Evolutionary conservation across 495 filamentous ascomycete genomes (phyloP).

Genomic region (Aspergillus bertholletiae): DNA sequence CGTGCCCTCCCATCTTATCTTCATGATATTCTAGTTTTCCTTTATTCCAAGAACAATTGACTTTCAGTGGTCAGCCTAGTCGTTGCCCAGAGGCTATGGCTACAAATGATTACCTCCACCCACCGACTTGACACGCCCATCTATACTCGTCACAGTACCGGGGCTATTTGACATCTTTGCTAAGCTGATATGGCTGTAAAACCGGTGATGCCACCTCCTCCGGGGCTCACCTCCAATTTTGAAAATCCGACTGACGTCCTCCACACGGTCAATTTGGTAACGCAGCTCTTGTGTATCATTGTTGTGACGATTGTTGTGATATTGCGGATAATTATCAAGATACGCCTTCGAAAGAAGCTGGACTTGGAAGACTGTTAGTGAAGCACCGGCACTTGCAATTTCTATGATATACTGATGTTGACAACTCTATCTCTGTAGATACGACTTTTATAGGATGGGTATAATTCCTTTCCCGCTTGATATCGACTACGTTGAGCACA

Average conservation of each 20-base stretch:
- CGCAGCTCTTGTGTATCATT: constrained; percentile 2
- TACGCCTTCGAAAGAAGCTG: background rate
- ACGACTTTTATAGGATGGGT: constrained; percentile 1
- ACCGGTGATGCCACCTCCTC: constrained; percentile 1
- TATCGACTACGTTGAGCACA: background rate
- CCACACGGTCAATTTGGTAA: constrained; percentile 9
- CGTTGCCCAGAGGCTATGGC: too few species aligned
- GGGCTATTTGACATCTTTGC: background rate
- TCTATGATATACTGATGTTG: background rate
- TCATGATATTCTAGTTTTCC: too few species aligned
- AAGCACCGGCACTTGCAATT: background rate
- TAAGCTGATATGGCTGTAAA: background rate
- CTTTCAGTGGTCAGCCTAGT: too few species aligned
- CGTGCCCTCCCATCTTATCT: too few species aligned
- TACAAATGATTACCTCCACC: too few species aligned
- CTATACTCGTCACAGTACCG: too few species aligned
- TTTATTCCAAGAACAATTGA: too few species aligned
- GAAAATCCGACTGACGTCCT: constrained; percentile 4
- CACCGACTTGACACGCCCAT: background rate
- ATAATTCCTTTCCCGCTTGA: background rate
- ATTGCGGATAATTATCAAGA: background rate
- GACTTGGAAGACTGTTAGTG: constrained; percentile 4
- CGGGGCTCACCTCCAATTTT: background rate
- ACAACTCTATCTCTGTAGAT: background rate
- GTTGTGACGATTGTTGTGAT: constrained; percentile 6